These are phyloP conservation scores for Penicillium sp. DNA, from an alignment of 2,329 filamentous ascomycete species.

Conservation along the genomic window DNA sequence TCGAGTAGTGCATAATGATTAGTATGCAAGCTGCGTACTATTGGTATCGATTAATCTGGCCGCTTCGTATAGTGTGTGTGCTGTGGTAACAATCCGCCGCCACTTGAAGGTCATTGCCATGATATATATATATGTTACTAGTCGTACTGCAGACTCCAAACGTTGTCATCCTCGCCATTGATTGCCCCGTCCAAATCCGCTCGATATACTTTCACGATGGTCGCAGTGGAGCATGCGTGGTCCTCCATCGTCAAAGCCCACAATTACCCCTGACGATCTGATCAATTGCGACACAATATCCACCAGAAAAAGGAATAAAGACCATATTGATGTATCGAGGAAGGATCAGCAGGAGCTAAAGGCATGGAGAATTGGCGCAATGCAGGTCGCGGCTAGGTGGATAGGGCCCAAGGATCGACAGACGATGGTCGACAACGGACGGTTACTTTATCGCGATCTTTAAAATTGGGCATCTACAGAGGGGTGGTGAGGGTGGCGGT, in stretches of 20 bases:
- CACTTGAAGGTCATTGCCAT: no score
- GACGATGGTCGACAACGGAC: neutral
- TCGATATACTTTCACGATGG: neutral
- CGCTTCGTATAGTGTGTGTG: no score
- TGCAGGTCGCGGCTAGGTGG: conserved; percentile 1
- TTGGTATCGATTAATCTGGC: no score
- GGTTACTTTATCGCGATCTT: neutral
- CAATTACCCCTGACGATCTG: conserved; percentile 1
- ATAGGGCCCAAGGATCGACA: neutral
- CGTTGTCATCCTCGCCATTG: neutral
- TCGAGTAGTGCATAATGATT: neutral
- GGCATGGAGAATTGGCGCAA: neutral
- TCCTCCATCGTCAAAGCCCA: neutral
- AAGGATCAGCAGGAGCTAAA: neutral
- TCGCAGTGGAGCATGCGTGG: neutral
- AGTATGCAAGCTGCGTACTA: neutral
- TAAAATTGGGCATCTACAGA: neutral
- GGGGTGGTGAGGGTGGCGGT: neutral
- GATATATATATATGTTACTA: no score
- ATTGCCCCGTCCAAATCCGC: neutral
- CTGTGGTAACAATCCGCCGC: no score
- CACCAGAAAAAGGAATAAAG: neutral
- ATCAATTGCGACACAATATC: neutral
- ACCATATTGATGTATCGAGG: neutral
- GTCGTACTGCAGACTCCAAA: neutral